Base-by-base conservation (phyloP, 768 basidiomycete genomes). In the Suillus hirtellus region DNA sequence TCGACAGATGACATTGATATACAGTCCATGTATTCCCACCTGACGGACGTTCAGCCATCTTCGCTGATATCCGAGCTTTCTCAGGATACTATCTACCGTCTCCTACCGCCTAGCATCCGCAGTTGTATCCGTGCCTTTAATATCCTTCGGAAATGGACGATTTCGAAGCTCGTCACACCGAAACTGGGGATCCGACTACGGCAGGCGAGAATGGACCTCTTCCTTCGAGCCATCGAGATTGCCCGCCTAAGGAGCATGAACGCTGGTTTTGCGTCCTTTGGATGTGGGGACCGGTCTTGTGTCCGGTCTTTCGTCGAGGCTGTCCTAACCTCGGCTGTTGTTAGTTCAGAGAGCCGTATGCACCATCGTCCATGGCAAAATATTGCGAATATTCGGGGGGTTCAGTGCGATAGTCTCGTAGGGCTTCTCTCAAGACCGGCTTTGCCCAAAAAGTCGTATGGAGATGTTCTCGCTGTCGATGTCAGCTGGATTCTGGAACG, bases 401-500 rank as follows among this genome's bases (percentile, higher is more conserved):
- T 81, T 17, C 76, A 81, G 6, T 87, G 83, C 60, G 92, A 93
- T 63, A 84, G 86, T 10, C 77, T 93, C 10, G 67, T 75, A 1
- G 77, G 84, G 1, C 73, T 93, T 49, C 75, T 93, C 47, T 78
- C 81, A 19, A 80, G 81, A 59, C 85, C 86, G 1, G 76, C 70
- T 50, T 73, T 81, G 8, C 81, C 83, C 55, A 73, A 78, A 11
- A 75, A 81, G 19, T 70, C 77, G 14, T 79, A 82, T 37, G 78
- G 78, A 37, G 83, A 86, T 38, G 77, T 82, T 7, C 75, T 93
- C 52, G 86, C 87, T 4, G 83, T 89, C 17, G 93, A 94, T 70
- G 84, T 92, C 66, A 90, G 90, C 11, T 95, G 92, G 92, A 75
- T 93, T 44, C 72, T 95, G 63, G 93, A 95, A 72, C 84, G 91